These are phyloP conservation scores for Candida michaelii DNA, from an alignment of 805 yeast species.

Conservation along the genomic window DNA sequence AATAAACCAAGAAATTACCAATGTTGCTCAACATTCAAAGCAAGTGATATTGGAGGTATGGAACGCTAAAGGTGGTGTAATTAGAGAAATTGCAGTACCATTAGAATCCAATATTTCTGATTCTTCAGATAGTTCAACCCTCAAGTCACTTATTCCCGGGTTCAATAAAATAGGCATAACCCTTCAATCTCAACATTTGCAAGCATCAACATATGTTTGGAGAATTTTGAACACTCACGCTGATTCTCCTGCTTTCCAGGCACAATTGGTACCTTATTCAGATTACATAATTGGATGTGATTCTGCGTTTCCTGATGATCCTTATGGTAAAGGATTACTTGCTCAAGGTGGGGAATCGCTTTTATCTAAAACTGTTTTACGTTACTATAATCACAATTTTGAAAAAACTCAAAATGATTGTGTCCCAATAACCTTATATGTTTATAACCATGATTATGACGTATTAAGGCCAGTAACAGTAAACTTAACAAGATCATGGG, in stretches of 20 bases:
- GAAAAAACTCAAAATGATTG: conserved; percentile 32
- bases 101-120: conserved; percentile 14
- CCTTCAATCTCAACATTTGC: conserved; percentile 74
- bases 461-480: conserved; percentile 84
- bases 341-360: conserved; percentile 86
- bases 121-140: conserved; percentile 15
- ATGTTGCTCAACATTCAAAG: conserved; percentile 28
- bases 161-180: conserved; percentile 62
- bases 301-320: conserved; percentile 59
- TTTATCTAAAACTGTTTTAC: conserved; percentile 63
- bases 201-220: conserved; percentile 81
- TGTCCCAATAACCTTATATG: conserved; percentile 47
- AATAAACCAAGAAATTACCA: conserved; percentile 43
- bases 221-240: conserved; percentile 74
- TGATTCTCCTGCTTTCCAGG: conserved; percentile 76
- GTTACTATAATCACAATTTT: conserved; percentile 50
- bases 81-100: conserved; percentile 32
- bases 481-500: conserved; percentile 64
- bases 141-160: conserved; percentile 20
- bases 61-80: conserved; percentile 82
- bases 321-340: conserved; percentile 57
- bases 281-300: conserved; percentile 82
- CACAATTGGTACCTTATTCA: conserved; percentile 80
- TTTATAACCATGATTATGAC: conserved; percentile 86
- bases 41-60: conserved; percentile 64